Conservation (phyloP, 352 stramenopile species). For the Pythium volutum region DNA sequence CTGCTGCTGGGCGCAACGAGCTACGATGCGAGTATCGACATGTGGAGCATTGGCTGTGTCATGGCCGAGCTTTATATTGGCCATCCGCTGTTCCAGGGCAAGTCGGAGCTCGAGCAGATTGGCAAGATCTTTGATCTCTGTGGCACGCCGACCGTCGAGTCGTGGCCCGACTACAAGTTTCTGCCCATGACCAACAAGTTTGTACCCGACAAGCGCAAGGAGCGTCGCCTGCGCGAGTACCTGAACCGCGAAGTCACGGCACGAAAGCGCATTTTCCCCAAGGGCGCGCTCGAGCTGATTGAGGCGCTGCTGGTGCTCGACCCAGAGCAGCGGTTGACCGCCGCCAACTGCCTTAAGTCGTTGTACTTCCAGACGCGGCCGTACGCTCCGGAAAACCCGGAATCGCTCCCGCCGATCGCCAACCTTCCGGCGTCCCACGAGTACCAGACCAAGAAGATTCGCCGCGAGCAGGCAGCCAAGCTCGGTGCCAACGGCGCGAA, state of each 20-base stretch:
- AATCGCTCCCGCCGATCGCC: conserved; percentile 57
- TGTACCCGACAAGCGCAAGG: conserved; percentile 74
- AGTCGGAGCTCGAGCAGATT: conserved; percentile 88
- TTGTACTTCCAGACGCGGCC: conserved; percentile 91
- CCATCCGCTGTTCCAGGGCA: conserved; percentile 83
- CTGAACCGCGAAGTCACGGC: conserved; percentile 70
- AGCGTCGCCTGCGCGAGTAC: conserved; percentile 62
- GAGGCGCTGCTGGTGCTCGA: conserved; percentile 94
- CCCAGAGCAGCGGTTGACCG: conserved; percentile 91
- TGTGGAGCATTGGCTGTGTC: conserved; percentile 94
- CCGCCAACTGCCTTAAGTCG: conserved; percentile 90
- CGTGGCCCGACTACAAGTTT: conserved; percentile 87
- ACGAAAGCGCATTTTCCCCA: conserved; percentile 76
- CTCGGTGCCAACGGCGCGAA: conserved; percentile 45
- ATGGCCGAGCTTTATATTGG: conserved; percentile 87
- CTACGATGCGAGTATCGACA: conserved; percentile 93
- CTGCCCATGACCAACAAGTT: conserved; percentile 80
- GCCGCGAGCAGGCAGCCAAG: conserved; percentile 76
- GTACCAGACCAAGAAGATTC: conserved; percentile 90
- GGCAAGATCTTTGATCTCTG: conserved; percentile 88
- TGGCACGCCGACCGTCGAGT: conserved; percentile 73
- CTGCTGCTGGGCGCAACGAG: conserved; percentile 91
- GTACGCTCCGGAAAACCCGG: conserved; percentile 58
- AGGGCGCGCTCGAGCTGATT: conserved; percentile 90
- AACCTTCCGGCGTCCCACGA: conserved; percentile 83